Evolutionary conservation across 257 asterid species (phyloP), one percentile per base, ranked within the genome.

Genomic region (Nicotiana paniculata): DNA sequence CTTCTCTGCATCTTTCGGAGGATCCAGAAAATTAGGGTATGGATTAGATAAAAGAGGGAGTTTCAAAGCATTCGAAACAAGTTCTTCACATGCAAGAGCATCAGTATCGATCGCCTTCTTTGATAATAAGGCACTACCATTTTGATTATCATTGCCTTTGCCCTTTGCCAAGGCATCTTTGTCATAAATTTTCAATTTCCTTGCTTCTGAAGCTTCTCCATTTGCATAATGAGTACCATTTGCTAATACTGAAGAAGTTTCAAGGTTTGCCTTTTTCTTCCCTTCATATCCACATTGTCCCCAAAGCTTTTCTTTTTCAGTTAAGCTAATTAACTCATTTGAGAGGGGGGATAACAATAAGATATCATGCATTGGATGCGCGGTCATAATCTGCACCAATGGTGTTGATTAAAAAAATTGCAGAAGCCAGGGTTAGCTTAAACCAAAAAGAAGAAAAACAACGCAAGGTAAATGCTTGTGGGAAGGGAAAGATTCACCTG

Each of bases 311-410:
- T 82, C 93, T 80, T 85, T 89, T 80, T 85, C 91, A 13, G 85
- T 82, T 81, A 92, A 87, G 78, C 70, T 77, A 81, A 89, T 88
- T 84, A 92, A 77, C 84, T 89, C 92, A 82, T 90, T 94, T 11
- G 94, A 86, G 39, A 97, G 92, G 86, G 99, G 99, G 72, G 99
- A 95, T 81, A 96, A 78, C 70, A 91, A 89, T 76, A 81, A 81
- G 85, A 83, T 88, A 74, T 83, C 90, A 12, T 53, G 70, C 28
- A 84, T 63, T n/a, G 93, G 87, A 85, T 80, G 88, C 39, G 97
- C 89, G 87, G 97, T 93, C 98, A 97, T 93, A 72, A 90, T 89
- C 99, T 97, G 97, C 79, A 83, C 83, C 86, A 87, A 81, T 57
- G 85, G 69, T 21, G 83, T 51, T 55, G 81, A 48, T 80, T 81